phyloP scores from a whole-genome alignment of 2,329 filamentous ascomycete genomes.

The Rachicladosporium sp. region DNA sequence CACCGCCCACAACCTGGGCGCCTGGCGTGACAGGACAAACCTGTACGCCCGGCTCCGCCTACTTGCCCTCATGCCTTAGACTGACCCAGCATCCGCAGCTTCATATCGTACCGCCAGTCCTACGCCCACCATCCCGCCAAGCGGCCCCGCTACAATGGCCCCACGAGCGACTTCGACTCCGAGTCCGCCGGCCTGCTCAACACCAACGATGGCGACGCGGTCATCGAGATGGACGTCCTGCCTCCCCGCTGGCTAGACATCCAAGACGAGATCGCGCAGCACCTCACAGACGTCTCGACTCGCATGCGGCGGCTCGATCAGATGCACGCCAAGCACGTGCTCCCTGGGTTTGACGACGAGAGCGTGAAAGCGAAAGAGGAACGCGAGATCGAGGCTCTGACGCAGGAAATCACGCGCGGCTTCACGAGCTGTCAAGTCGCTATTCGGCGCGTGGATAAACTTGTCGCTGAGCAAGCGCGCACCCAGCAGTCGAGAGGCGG shows the following conservation, averaged over 20 bases:
- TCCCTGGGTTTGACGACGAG: conserved; percentile 94
- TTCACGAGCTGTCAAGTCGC: conserved; percentile 86
- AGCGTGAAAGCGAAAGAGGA: conserved; percentile 79
- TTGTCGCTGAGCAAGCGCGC: conserved; percentile 59
- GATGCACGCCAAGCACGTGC: conserved; percentile 90
- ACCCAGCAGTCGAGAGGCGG: conserved; percentile 46
- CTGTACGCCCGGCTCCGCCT: too few relatives aligned
- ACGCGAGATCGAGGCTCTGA: conserved; percentile 76
- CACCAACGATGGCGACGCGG: conserved; percentile 72
- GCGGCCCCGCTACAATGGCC: conserved; percentile 31
- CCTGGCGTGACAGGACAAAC: too few relatives aligned
- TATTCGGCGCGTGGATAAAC: conserved; percentile 75
- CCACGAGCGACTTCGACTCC: conserved; percentile 28
- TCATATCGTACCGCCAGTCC: conserved; percentile 97
- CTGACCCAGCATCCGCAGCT: conserved; percentile 42
- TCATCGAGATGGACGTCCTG: conserved; percentile 96
- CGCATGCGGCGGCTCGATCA: conserved; percentile 80
- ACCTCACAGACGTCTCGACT: conserved; percentile 65
- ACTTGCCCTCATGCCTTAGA: too few relatives aligned
- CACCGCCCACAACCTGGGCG: too few relatives aligned
- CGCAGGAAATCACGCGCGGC: conserved; percentile 73
- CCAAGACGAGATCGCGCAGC: conserved; percentile 81
- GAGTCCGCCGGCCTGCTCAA: conserved; percentile 74
- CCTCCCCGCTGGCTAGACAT: conserved; percentile 93
- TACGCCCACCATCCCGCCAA: conserved; percentile 85